Percentiles rank a stretch among this genome's conserved stretches.
Conservation (phyloP, 2,329 filamentous ascomycete genomes). For the Fusarium verticillioides region DNA sequence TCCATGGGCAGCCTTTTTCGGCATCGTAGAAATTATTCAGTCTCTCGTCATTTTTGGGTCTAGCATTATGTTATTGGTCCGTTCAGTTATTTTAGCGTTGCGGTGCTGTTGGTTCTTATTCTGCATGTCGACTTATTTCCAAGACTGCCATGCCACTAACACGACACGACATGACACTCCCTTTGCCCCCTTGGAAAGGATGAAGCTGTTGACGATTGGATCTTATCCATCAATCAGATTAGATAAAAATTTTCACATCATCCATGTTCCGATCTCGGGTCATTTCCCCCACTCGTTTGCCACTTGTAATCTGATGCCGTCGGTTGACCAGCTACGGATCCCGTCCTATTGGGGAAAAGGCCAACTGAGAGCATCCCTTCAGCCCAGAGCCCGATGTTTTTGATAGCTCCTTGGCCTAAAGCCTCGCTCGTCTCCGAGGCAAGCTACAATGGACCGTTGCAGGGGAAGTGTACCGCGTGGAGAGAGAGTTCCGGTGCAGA, state of each 20-base stretch:
- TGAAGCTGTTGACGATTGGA: slow-evolving; percentile 17
- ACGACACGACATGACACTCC: not conserved
- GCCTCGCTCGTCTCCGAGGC: not conserved
- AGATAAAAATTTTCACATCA: slow-evolving; percentile 30
- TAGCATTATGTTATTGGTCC: not conserved
- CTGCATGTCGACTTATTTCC: not conserved
- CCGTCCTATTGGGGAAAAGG: slow-evolving; percentile 18
- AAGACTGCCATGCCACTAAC: not conserved
- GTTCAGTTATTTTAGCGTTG: not conserved
- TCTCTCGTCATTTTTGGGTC: not conserved
- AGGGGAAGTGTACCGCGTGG: not conserved
- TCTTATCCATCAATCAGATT: slow-evolving; percentile 42
- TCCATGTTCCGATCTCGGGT: slow-evolving; percentile 35
- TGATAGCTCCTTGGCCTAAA: slow-evolving; percentile 21
- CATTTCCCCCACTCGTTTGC: slow-evolving; percentile 26
- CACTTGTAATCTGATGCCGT: slow-evolving; percentile 25
- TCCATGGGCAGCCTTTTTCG: not conserved
- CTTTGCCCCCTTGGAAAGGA: not conserved
- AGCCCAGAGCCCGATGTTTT: not conserved
- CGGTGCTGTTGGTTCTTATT: not conserved
- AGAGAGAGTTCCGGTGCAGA: slow-evolving; percentile 4
- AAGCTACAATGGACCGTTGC: not conserved
- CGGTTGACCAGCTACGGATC: slow-evolving; percentile 9
- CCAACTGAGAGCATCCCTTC: slow-evolving; percentile 13
- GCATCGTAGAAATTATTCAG: not conserved